Percentiles rank a stretch among this genome's conserved stretches.
Conservation (phyloP, 2,329 filamentous ascomycete genomes). For the Cercospora zeina region DNA sequence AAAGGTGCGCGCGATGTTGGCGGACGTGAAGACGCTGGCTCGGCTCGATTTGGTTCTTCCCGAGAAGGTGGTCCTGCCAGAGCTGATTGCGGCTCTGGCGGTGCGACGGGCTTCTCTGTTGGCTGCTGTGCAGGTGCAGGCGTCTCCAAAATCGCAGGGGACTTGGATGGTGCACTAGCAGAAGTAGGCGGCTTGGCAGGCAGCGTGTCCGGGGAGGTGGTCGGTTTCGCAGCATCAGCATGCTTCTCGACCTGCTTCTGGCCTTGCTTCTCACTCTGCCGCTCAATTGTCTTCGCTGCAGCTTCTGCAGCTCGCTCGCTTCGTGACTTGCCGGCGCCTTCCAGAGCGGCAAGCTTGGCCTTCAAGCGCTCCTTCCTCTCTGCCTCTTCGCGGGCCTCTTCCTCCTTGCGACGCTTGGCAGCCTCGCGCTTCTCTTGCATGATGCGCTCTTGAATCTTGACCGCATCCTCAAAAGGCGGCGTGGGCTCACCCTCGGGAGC, state of each 20-base stretch:
- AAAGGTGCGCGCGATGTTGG: constrained; percentile 27
- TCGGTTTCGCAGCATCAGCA: constrained; percentile 19
- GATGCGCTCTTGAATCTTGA: constrained; percentile 62
- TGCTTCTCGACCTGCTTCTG: constrained; percentile 12
- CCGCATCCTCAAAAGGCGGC: constrained; percentile 56
- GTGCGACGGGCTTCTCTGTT: constrained; percentile 29
- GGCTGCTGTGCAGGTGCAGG: constrained; percentile 4
- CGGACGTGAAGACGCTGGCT: constrained; percentile 21
- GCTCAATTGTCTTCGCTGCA: constrained; percentile 29
- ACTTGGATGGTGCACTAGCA: constrained; percentile 24
- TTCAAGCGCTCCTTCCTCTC: constrained; percentile 38
- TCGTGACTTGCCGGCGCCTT: constrained; percentile 39
- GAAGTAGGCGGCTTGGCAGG: constrained; percentile 28
- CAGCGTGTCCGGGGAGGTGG: constrained; percentile 11
- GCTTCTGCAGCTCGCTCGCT: constrained; percentile 41
- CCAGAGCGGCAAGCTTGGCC: constrained; percentile 40
- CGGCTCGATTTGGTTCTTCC: constrained; percentile 19
- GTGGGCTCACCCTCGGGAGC: constrained; percentile 19
- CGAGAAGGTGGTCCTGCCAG: constrained; percentile 20
- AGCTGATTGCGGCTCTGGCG: constrained; percentile 28
- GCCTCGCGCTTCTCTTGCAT: constrained; percentile 46
- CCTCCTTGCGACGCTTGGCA: constrained; percentile 35
- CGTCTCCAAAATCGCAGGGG: constrained; percentile 19
- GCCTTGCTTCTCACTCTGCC: constrained; percentile 20
- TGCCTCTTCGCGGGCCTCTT: constrained; percentile 34